Evolutionary conservation across 148 eudicot genomes (phyloP).

Genomic region (Silene uniflora): DNA sequence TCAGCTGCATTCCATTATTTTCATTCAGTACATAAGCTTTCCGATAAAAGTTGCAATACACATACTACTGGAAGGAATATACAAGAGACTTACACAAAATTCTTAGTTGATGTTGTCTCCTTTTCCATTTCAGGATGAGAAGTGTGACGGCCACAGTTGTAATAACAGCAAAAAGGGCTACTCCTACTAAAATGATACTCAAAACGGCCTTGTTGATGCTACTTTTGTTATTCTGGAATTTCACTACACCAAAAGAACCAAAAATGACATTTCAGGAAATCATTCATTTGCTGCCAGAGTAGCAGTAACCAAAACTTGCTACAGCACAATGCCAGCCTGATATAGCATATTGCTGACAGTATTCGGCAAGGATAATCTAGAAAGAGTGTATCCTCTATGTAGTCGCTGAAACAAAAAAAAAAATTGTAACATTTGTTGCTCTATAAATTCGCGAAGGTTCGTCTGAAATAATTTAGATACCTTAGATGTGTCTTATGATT

Average conservation of each 20-base stretch:
- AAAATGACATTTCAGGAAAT: constrained; percentile 7
- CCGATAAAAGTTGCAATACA: not conserved
- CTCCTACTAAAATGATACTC: constrained; percentile 39
- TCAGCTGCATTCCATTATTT: constrained; percentile 48
- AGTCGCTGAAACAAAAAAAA: not conserved
- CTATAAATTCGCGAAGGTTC: no score
- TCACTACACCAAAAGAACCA: constrained; percentile 34
- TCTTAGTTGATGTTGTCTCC: constrained; percentile 25
- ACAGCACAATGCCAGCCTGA: not conserved
- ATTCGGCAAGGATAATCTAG: no score
- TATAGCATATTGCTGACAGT: not conserved
- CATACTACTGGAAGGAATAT: not conserved
- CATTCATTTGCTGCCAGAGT: not conserved
- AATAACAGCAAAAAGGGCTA: constrained; percentile 30
- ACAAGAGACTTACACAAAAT: constrained; percentile 43
- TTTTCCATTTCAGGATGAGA: constrained; percentile 40
- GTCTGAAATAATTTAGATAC: no score
- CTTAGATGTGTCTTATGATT: no score
- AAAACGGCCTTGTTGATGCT: constrained; percentile 46
- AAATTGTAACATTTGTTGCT: no score
- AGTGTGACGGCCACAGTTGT: constrained; percentile 40
- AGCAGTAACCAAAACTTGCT: no score
- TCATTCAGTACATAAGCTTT: constrained; percentile 4
- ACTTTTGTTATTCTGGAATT: constrained; percentile 23
- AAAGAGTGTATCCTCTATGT: not conserved